A percentile compares a stretch with the other conserved stretches of the same genome.
Conservation (phyloP, 805 yeast species). For the Wickerhamiella bombiphila region DNA sequence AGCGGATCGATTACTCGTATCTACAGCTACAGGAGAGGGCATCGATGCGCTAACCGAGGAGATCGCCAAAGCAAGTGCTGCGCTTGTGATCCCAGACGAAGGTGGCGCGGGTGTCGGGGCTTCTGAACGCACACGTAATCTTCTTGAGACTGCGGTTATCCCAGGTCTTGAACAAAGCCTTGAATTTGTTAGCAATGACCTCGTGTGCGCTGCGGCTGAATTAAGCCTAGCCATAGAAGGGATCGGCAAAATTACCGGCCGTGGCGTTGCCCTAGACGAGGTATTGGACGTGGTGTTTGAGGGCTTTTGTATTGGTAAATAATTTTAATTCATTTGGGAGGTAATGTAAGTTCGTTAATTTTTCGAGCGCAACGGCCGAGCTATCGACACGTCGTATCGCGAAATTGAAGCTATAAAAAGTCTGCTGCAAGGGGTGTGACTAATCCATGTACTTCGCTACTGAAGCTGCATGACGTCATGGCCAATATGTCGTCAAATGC, state of each 20-base stretch:
- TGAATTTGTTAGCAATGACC: conserved; percentile 32
- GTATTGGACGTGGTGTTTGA: conserved; percentile 82
- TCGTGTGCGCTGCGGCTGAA: conserved; percentile 69
- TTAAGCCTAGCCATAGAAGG: conserved; percentile 65
- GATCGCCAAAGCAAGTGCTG: conserved; percentile 30
- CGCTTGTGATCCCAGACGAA: conserved; percentile 31
- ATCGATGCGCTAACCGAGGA: conserved; percentile 26
- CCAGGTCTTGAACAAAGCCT: conserved; percentile 42
- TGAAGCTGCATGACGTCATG: no score
- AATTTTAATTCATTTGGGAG: no score
- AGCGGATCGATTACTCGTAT: conserved; percentile 26
- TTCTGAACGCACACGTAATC: conserved; percentile 62
- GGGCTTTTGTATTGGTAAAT: conserved; percentile 88
- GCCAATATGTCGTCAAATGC: no score
- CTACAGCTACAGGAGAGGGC: conserved; percentile 50
- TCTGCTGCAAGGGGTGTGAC: no score
- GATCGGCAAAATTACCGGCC: conserved; percentile 85
- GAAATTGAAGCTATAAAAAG: no score
- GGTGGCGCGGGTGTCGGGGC: conserved; percentile 30
- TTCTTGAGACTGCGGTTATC: conserved; percentile 60
- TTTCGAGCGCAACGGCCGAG: no score
- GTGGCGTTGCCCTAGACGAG: conserved; percentile 77
- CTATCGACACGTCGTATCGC: no score
- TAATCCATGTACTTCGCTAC: no score
- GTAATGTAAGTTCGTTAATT: no score